phyloP scores from a whole-genome alignment of 2,329 filamentous ascomycete species.

The Calonectria hawksworthii region DNA sequence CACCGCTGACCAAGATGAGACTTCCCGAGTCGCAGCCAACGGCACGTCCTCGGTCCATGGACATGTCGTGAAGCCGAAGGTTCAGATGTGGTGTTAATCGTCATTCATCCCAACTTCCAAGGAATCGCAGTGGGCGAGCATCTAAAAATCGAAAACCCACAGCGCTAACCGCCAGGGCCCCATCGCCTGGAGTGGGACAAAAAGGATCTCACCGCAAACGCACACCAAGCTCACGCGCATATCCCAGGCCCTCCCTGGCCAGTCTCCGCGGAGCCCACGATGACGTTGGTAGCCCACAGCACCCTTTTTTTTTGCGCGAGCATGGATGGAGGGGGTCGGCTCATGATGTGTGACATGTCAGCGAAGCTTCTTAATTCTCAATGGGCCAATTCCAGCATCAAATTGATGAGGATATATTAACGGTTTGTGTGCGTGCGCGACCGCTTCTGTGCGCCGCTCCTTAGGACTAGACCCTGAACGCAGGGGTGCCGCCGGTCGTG shows the following conservation, averaged over 20 bases:
- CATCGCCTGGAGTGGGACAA: slow-evolving; percentile 31
- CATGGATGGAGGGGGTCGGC: slow-evolving; percentile 29
- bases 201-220: slow-evolving; percentile 38
- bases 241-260: not conserved
- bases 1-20: not conserved
- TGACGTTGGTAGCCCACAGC: slow-evolving; percentile 42
- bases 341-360: not conserved
- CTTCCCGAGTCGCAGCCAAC: not conserved
- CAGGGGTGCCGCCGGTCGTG: slow-evolving; percentile 29
- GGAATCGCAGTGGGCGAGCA: slow-evolving; percentile 30
- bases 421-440: slow-evolving; percentile 16
- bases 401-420: slow-evolving; percentile 13
- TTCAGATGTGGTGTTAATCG: slow-evolving; percentile 40
- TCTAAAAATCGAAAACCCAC: slow-evolving; percentile 24
- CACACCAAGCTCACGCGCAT: slow-evolving; percentile 22
- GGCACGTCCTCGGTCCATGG: not conserved
- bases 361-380: slow-evolving; percentile 13
- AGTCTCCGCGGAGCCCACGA: slow-evolving; percentile 18
- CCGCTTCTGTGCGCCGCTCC: slow-evolving; percentile 16
- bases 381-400: not conserved
- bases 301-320: slow-evolving; percentile 11
- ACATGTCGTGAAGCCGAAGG: slow-evolving; percentile 27
- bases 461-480: slow-evolving; percentile 41
- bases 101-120: slow-evolving; percentile 41
- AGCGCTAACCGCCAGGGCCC: slow-evolving; percentile 38